These are phyloP conservation scores for Rutidosis leptorrhynchoides DNA, from an alignment of 129 eudicot species.

Conservation along the genomic window DNA sequence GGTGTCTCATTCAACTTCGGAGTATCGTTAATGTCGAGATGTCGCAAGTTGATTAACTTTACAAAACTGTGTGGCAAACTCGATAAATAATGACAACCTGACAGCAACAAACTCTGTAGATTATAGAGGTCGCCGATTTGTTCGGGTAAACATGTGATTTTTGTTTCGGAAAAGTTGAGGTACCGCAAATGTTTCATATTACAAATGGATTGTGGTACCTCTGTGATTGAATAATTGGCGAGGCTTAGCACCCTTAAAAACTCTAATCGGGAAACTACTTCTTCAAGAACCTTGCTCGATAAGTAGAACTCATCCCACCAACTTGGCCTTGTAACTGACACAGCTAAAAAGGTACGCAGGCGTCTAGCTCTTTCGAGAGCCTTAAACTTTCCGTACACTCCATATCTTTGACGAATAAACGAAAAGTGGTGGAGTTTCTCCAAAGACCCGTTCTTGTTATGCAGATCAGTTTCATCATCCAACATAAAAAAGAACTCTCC, in stretches of 20 bases:
- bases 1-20: conserved; percentile 38
- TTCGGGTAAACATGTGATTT: conserved; percentile 33
- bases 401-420: conserved; percentile 27
- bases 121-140: conserved; percentile 27
- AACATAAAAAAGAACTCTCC: conserved; percentile 26
- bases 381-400: conserved; percentile 23
- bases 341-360: conserved; percentile 40
- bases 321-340: too few species aligned
- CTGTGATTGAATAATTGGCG: background rate
- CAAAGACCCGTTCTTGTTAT: conserved; percentile 10
- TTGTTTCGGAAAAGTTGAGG: conserved; percentile 28
- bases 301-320: conserved; percentile 8
- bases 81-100: conserved; percentile 23
- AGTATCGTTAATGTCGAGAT: conserved; percentile 41
- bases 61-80: conserved; percentile 28
- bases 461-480: conserved; percentile 22
- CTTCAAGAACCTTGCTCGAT: conserved; percentile 6
- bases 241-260: conserved; percentile 22
- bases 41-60: conserved; percentile 36
- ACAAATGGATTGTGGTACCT: conserved; percentile 29
- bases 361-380: conserved; percentile 23
- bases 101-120: conserved; percentile 37
- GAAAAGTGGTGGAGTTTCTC: conserved; percentile 40
- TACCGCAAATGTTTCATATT: conserved; percentile 34
- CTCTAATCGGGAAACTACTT: conserved; percentile 16